These are phyloP conservation scores for Pyronema omphalodes DNA, from an alignment of 495 filamentous ascomycete genomes.

Conservation along the genomic window DNA sequence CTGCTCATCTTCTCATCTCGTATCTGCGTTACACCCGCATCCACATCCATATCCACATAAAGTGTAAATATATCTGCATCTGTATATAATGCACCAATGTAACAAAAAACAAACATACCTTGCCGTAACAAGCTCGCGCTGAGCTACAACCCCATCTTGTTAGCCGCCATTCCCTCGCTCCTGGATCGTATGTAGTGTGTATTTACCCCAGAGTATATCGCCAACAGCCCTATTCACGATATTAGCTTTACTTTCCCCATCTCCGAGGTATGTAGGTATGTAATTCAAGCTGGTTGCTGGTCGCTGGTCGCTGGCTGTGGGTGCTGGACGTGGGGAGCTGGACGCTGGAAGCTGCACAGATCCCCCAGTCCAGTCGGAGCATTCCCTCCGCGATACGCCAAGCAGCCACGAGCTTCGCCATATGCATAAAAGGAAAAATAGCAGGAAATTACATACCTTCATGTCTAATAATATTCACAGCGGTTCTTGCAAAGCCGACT, in stretches of 20 bases:
- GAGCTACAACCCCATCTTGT: constrained; percentile 32
- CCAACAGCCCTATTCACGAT: constrained; percentile 32
- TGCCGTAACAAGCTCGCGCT: constrained; percentile 85
- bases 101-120: constrained; percentile 13
- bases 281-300: no score
- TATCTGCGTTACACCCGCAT: no score
- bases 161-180: neutral
- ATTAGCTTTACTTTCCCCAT: constrained; percentile 6
- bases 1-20: no score
- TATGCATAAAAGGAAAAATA: no score
- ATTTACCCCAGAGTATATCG: constrained; percentile 63
- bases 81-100: no score
- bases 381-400: neutral
- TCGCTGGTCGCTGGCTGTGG: no score
- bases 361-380: neutral
- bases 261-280: no score
- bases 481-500: constrained; percentile 4
- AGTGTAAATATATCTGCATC: neutral
- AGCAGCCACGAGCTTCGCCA: neutral
- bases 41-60: no score
- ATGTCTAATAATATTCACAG: constrained; percentile 3
- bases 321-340: no score
- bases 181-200: constrained; percentile 1
- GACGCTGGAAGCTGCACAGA: no score
- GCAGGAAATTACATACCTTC: neutral